Conservation (phyloP, 345 rosid species). For the Eucalyptus melliodora region DNA sequence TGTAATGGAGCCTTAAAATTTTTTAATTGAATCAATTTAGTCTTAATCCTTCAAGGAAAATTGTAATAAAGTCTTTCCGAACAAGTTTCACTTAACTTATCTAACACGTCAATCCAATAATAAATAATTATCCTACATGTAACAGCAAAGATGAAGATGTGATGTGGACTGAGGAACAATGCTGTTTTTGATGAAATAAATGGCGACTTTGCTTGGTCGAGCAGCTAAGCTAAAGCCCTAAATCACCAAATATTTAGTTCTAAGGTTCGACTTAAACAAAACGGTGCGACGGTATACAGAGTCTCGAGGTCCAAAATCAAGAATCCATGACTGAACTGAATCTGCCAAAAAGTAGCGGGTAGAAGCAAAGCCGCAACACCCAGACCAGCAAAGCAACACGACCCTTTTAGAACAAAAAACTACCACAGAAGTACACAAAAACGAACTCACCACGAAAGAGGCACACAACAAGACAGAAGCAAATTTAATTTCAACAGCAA, state of each 20-base stretch:
- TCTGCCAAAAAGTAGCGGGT: conserved; percentile 56
- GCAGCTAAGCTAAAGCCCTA: not conserved
- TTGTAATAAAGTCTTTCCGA: not conserved
- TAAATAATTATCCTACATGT: not conserved
- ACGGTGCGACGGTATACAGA: conserved; percentile 54
- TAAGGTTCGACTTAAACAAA: not conserved
- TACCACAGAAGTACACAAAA: not conserved
- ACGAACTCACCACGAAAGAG: not conserved
- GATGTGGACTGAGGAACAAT: not conserved
- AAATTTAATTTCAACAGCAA: no score
- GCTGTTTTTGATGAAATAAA: not conserved
- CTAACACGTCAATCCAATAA: accelerated
- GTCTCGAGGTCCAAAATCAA: conserved; percentile 44
- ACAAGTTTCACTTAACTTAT: not conserved
- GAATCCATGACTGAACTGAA: conserved; percentile 61
- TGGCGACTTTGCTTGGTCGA: not conserved
- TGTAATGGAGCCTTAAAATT: not conserved
- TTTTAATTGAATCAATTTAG: not conserved
- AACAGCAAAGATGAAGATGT: not conserved
- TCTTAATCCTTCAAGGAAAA: not conserved
- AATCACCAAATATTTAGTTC: not conserved
- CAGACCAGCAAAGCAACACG: no score
- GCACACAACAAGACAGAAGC: not conserved
- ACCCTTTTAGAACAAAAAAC: accelerated
- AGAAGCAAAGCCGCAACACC: not conserved